phyloP scores from a whole-genome alignment of 164 flowering plant species.

The Sedum album region DNA sequence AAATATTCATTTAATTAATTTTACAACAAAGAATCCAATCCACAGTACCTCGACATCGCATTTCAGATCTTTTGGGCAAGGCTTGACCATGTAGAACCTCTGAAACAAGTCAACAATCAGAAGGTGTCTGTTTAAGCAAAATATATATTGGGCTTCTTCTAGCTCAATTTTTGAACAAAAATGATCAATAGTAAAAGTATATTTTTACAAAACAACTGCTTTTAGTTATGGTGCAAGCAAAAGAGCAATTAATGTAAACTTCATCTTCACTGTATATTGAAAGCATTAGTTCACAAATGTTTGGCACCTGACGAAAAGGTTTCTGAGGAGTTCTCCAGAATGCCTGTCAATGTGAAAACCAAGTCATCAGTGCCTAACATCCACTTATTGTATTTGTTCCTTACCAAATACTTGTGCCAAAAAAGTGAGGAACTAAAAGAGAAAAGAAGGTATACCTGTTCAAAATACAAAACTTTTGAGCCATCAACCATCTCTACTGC shows the following conservation, averaged over 20 bases:
- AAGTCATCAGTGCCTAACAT: background rate
- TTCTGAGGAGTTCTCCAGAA: constrained; percentile 96
- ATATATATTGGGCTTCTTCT: background rate
- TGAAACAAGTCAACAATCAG: constrained; percentile 33
- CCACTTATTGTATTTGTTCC: background rate
- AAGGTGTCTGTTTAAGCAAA: background rate
- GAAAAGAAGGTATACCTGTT: constrained; percentile 36
- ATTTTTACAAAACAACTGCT: background rate
- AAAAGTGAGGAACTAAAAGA: background rate
- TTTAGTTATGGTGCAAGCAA: background rate
- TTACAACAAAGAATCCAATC: background rate
- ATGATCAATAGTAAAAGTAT: background rate
- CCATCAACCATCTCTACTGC: constrained; percentile 96
- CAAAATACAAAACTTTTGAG: constrained; percentile 74
- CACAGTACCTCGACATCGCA: constrained; percentile 90
- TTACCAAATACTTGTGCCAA: background rate
- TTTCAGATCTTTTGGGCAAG: constrained; percentile 93
- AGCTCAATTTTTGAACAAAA: background rate
- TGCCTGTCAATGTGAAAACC: constrained; percentile 48
- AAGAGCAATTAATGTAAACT: background rate
- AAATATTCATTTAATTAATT: background rate
- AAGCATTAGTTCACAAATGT: background rate
- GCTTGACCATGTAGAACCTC: constrained; percentile 95
- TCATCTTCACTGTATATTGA: background rate
- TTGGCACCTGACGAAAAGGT: constrained; percentile 84